phyloP scores from a whole-genome alignment of 257 asterid genomes.

The Dorcoceras hygrometricum region DNA sequence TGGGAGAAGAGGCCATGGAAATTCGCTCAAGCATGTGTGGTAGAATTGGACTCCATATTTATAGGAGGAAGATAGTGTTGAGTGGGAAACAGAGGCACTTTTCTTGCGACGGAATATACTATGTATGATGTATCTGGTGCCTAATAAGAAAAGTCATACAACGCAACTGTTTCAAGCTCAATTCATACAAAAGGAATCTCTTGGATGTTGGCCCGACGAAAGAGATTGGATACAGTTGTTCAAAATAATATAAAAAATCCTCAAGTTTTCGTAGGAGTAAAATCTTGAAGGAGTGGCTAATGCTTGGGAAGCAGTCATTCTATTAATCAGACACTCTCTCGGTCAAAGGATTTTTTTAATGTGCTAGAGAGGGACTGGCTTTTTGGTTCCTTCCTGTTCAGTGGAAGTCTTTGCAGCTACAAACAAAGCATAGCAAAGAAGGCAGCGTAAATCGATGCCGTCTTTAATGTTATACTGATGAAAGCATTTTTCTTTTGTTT shows the following conservation, averaged over 20 bases:
- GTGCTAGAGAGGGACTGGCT: constrained; percentile 12
- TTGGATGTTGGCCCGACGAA: constrained; percentile 8
- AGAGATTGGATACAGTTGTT: neutral
- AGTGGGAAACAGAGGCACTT: constrained; percentile 12
- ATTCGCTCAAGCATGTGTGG: constrained; percentile 6
- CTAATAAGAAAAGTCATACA: constrained; percentile 36
- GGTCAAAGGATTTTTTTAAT: constrained; percentile 22
- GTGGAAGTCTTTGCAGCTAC: neutral
- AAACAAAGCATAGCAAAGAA: no score
- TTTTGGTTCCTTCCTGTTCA: constrained; percentile 2
- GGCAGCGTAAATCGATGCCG: neutral
- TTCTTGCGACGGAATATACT: constrained; percentile 33
- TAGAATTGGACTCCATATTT: neutral
- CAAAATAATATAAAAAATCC: no score
- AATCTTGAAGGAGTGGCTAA: no score
- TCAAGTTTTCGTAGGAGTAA: no score
- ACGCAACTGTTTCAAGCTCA: constrained; percentile 24
- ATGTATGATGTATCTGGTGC: neutral
- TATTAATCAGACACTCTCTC: constrained; percentile 30
- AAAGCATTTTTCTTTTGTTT: no score
- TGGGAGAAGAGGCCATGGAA: constrained; percentile 49
- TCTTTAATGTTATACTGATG: neutral
- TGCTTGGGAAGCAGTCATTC: constrained; percentile 21
- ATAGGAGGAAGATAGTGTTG: constrained; percentile 2
- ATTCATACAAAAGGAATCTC: constrained; percentile 35